Evolutionary conservation across 1,139 yeast genomes (phyloP).

Genomic region (Nadsonia starkeyi-henricii): DNA sequence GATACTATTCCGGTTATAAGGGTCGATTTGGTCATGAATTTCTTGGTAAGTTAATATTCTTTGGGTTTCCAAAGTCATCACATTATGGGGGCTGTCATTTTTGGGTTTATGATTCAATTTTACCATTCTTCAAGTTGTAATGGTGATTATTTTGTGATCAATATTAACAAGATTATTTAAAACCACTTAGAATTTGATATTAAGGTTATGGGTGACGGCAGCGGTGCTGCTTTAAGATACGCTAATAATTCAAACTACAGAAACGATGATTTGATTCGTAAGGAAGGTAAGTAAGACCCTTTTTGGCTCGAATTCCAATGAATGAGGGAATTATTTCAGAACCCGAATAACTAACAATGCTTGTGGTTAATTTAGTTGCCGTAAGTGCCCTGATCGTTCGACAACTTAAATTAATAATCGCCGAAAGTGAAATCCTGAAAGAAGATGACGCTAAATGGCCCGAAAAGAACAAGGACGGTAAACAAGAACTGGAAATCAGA

Average conservation of each 20-base stretch:
- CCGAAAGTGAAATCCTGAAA: conserved; percentile 28
- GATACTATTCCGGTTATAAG: conserved; percentile 31
- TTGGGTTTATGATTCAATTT: too few relatives aligned
- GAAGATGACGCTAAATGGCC: conserved; percentile 34
- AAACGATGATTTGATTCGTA: conserved; percentile 29
- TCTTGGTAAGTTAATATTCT: conserved; percentile 19
- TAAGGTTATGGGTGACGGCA: conserved; percentile 21
- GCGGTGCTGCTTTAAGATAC: conserved; percentile 27
- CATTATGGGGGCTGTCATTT: too few relatives aligned
- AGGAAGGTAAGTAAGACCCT: conserved; percentile 21
- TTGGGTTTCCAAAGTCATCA: too few relatives aligned
- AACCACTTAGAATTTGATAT: conserved; percentile 27
- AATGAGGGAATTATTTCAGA: background rate
- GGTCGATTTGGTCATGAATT: conserved; percentile 36
- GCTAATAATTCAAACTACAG: conserved; percentile 35
- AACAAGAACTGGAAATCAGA: conserved; percentile 31
- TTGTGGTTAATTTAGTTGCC: conserved; percentile 17
- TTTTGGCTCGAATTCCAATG: too few relatives aligned
- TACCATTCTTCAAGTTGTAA: too few relatives aligned
- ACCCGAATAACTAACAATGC: background rate
- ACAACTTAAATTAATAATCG: conserved; percentile 25
- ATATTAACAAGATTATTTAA: background rate
- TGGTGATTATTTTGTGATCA: too few relatives aligned
- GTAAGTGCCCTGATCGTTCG: conserved; percentile 26
- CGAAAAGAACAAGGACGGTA: conserved; percentile 28